Percentiles rank a stretch among this genome's conserved stretches.
These are phyloP conservation scores for Crithidia sp. DNA, from an alignment of 208 protist species.

Conservation along the genomic window DNA sequence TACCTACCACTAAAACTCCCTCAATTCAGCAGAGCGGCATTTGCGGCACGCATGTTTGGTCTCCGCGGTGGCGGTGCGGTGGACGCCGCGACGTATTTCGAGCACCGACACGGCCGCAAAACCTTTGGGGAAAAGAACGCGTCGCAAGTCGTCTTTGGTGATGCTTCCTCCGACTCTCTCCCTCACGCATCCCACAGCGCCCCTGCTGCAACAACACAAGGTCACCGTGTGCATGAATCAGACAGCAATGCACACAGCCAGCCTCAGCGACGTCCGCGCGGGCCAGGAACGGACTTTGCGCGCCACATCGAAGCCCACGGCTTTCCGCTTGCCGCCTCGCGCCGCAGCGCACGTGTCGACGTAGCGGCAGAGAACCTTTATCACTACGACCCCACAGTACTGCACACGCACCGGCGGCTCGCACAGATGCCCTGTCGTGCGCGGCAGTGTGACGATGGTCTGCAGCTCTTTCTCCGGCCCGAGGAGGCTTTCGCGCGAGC, in stretches of 20 bases:
- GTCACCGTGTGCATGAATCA: too few relatives aligned
- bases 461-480: slow-evolving; percentile 32
- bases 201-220: neutral
- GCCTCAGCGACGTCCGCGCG: slow-evolving; percentile 29
- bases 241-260: neutral
- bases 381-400: slow-evolving; percentile 7
- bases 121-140: slow-evolving; percentile 13
- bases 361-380: slow-evolving; percentile 17
- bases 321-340: slow-evolving; percentile 36
- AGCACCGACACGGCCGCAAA: slow-evolving; percentile 7
- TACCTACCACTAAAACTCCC: too few relatives aligned
- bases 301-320: slow-evolving; percentile 43
- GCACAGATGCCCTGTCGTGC: slow-evolving; percentile 16
- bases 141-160: slow-evolving; percentile 13
- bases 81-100: slow-evolving; percentile 11
- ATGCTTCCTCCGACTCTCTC: slow-evolving; percentile 2
- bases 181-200: neutral
- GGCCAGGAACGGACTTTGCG: slow-evolving; percentile 46
- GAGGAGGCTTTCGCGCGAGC: slow-evolving; percentile 12
- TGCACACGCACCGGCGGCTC: slow-evolving; percentile 31
- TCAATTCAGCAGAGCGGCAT: too few relatives aligned
- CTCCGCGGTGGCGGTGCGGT: neutral
- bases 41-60: neutral
- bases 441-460: slow-evolving; percentile 18
- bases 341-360: slow-evolving; percentile 19